Base-by-base conservation (phyloP, 2,329 filamentous ascomycete species). In the Helicocarpus griseus region DNA sequence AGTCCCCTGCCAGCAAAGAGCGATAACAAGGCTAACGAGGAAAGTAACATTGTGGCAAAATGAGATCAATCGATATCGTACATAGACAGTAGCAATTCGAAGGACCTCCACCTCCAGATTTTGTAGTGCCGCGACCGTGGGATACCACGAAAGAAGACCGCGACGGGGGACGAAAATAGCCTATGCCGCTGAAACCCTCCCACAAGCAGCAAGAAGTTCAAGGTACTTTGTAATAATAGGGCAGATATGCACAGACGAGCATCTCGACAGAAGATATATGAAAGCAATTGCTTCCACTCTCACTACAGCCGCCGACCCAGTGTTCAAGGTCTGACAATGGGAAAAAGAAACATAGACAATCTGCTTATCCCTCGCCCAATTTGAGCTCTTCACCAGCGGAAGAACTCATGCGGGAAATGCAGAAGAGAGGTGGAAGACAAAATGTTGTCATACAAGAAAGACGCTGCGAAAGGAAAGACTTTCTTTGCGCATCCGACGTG, bases 1-100 rank as follows among this genome's bases (percentile, higher is more conserved):
- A 57, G 44, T 40, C 56, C 62, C 29, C 50, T 52, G 8, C 61
- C 57, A 41, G 58, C 48, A 49, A 63, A 49, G 49, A 38, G 63
- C 50, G 45, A 60, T 44, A 21, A 60, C 24, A 40, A 60, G 49
- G 33, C 54, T 56, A 24, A 57, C 28, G 22, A 54, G 5, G 29
- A 26, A 19, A 49, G 19, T 26, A 33, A n/a, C 61, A 62, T 40
- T 50, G 62, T 14, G 44, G 47, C 40, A 28, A 17, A 40, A 40
- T 22, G 35, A 40, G 33, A 8, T 29, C 35, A 49, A 31, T 49
- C 31, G 31, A 36, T 36, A 36, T 36, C 31, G 44, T 47, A 36
- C 31, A 46, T 44, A 35, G 17, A 19, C 9, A 22, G 31, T n/a
- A 44, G 5, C n/a, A 26, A 26, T 6, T 26, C 17, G 21, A 21